Base-by-base conservation (phyloP, 345 rosid genomes). In the Balakata baccata region DNA sequence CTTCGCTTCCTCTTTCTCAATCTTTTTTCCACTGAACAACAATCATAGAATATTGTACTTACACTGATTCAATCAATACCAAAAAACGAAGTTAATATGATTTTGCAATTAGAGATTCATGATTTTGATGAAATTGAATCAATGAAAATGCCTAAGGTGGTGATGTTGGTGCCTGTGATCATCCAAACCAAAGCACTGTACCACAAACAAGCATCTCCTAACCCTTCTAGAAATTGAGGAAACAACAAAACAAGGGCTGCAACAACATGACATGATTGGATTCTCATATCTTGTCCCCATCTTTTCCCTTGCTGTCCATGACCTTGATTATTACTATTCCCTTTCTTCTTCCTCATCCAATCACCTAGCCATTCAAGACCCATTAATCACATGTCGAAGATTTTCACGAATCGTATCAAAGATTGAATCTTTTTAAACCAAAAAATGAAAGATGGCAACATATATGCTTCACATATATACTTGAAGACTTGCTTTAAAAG, bases 121-220 rank as follows among this genome's bases (percentile, higher is more conserved):
- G 47, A 7, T 43, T 43, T 43, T 43, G 47, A 52, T 14, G n/a
- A 14, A 52, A 5, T 17, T 57, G 17, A 20, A 76, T 77, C 75
- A 84, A 75, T 82, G 78, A 66, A 87, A 87, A 80, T 85, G 93
- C 61, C 62, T 82, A 67, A 73, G 86, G 54, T 86, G 86, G 60
- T 84, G 87, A 54, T 80, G 84, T 3, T 74, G 88, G 70, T 84
- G 93, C 71, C 83, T 79, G 22, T 79, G 64, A 11, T 86, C 88
- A 69, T 89, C 91, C 39, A 77, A 79, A 10, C 91, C 91, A 71
- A 79, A 79, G 81, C 91, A 87, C 6, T 84, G 89, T 14, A 89
- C 70, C 66, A 87, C 74, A 70, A 84, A 89, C 10, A 84, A 61
- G 75, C 91, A 87, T 75, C 93, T 84, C 14, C 86, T 81, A 47